Percentiles rank a stretch among this genome's conserved stretches.
Evolutionary conservation across 2,329 filamentous ascomycete genomes (phyloP).

Genomic region (Arthrobotrys entomopaga): DNA sequence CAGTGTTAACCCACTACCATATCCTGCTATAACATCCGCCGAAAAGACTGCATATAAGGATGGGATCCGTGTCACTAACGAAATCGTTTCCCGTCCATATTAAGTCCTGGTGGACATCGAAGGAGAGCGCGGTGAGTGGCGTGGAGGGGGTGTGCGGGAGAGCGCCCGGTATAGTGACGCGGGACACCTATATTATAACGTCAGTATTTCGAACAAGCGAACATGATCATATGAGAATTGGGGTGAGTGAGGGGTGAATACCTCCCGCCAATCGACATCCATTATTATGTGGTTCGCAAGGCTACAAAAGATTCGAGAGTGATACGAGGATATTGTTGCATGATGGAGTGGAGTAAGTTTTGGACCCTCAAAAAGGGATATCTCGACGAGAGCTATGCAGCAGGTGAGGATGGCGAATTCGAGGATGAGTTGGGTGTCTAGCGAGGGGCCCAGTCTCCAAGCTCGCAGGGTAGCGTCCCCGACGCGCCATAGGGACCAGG

Average conservation of each 20-base stretch:
- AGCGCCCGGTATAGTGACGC: slow-evolving; percentile 82
- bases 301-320: slow-evolving; percentile 35
- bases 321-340: slow-evolving; percentile 34
- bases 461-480: too few species aligned
- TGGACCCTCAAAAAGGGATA: slow-evolving; percentile 17
- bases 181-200: slow-evolving; percentile 71
- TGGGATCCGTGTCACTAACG: slow-evolving; percentile 65
- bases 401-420: too few species aligned
- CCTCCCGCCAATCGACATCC: slow-evolving; percentile 77
- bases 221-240: background rate
- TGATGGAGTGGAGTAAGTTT: slow-evolving; percentile 36
- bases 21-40: background rate
- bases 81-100: slow-evolving; percentile 93
- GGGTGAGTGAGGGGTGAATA: slow-evolving; percentile 62
- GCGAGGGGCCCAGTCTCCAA: too few species aligned
- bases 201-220: slow-evolving; percentile 2
- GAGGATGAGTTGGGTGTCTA: too few species aligned
- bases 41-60: background rate
- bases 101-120: slow-evolving; percentile 88
- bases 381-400: too few species aligned
- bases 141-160: slow-evolving; percentile 76
- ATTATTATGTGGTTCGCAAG: slow-evolving; percentile 63
- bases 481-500: too few species aligned
- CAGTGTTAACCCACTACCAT: background rate
- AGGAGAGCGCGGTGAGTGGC: slow-evolving; percentile 81